Evolutionary conservation across 176 grass and related monocot genomes (phyloP).

Genomic region (Ensete glaucum): DNA sequence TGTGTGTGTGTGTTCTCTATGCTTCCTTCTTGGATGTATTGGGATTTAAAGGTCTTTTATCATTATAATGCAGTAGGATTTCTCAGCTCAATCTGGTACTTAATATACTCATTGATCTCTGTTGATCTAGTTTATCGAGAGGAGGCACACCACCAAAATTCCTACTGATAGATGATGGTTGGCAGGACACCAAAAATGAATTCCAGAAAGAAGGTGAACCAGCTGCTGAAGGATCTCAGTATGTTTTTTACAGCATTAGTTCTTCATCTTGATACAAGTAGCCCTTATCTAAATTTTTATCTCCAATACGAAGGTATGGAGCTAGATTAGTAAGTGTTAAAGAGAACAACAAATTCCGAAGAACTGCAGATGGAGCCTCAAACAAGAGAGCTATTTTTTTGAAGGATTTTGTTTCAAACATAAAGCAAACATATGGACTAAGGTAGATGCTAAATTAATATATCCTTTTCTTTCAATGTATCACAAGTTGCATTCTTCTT

Average conservation of each 20-base stretch:
- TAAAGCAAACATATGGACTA: constrained; percentile 18
- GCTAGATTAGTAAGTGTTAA: constrained; percentile 23
- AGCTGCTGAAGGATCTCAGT: constrained; percentile 25
- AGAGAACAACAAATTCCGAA: constrained; percentile 27
- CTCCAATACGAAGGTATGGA: constrained; percentile 16
- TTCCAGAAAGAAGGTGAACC: constrained; percentile 24
- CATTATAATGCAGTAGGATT: not conserved
- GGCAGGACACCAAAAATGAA: constrained; percentile 24
- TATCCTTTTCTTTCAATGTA: not conserved
- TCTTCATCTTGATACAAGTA: not conserved
- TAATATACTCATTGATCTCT: not conserved
- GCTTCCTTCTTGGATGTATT: too few species aligned
- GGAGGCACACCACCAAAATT: constrained; percentile 22
- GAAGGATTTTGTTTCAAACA: constrained; percentile 16
- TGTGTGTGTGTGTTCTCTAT: too few species aligned
- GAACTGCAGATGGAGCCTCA: not conserved
- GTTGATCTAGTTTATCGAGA: constrained; percentile 14
- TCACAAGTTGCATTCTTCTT: not conserved
- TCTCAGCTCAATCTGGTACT: not conserved
- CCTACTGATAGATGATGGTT: constrained; percentile 28
- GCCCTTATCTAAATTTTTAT: not conserved
- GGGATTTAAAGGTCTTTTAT: not conserved
- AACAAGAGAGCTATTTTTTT: not conserved
- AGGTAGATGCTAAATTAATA: not conserved
- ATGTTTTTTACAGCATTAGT: constrained; percentile 1